These are phyloP conservation scores for Pelargonium fulgidum DNA, from an alignment of 441 rosid genomes.

Conservation along the genomic window DNA sequence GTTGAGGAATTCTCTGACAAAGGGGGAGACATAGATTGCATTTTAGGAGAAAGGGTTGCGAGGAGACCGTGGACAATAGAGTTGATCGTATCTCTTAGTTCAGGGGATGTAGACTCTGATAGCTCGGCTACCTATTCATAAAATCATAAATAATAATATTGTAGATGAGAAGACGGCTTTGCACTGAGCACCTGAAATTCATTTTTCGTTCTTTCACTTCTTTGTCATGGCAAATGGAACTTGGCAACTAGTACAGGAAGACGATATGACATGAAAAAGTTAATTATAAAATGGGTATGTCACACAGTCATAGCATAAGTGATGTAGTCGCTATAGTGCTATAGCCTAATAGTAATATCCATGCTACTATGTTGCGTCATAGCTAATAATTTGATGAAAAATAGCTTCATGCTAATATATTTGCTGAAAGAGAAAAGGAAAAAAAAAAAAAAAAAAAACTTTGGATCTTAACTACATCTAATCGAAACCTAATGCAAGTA, in stretches of 20 bases:
- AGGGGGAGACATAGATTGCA: constrained; percentile 70
- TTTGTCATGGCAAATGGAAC: neutral
- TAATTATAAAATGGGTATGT: too few relatives aligned
- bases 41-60: constrained; percentile 78
- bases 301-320: too few relatives aligned
- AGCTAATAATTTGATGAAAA: too few relatives aligned
- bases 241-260: too few relatives aligned
- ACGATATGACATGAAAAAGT: too few relatives aligned
- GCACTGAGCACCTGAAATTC: neutral
- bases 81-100: constrained; percentile 61
- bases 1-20: constrained; percentile 43
- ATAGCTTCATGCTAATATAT: too few relatives aligned
- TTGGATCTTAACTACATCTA: neutral
- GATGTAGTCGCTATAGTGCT: too few relatives aligned
- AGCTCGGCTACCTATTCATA: constrained; percentile 75
- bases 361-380: too few relatives aligned
- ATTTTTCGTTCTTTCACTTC: neutral
- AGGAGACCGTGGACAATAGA: constrained; percentile 87
- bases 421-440: too few relatives aligned
- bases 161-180: neutral
- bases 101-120: constrained; percentile 74
- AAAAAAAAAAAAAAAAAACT: neutral
- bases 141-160: neutral
- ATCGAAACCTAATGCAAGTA: constrained; percentile 10
- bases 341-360: too few relatives aligned